phyloP scores from a whole-genome alignment of 73 alveolate genomes.

The Paramecium sonneborni region DNA sequence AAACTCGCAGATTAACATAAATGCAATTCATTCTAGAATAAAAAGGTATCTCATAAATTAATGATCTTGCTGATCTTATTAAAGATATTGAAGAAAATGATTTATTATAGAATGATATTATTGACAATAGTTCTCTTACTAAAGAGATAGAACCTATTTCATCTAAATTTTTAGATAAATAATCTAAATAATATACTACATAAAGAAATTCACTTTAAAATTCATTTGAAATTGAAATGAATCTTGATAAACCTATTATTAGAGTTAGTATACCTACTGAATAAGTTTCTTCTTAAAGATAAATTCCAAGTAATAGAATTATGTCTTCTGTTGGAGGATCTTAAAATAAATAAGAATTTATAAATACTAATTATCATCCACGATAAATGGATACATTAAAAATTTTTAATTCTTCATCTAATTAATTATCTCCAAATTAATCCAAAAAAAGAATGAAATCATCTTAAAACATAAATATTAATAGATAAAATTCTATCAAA shows the following conservation, averaged over 20 bases:
- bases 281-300: not conserved
- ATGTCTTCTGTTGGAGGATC: not conserved
- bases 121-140: not conserved
- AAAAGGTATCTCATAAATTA: not conserved
- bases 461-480: not conserved
- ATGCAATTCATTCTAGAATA: not conserved
- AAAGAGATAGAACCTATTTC: not conserved
- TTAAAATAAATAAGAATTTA: not conserved
- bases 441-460: not conserved
- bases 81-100: constrained; percentile 7
- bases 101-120: not conserved
- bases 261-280: constrained; percentile 2
- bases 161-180: not conserved
- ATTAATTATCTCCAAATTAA: not conserved
- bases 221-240: not conserved
- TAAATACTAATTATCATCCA: not conserved
- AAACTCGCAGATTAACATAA: not conserved
- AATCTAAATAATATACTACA: not conserved
- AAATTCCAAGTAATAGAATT: not conserved
- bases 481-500: not conserved
- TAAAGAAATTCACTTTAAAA: not conserved
- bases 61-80: constrained; percentile 1
- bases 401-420: not conserved
- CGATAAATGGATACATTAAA: not conserved
- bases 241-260: not conserved